Evolutionary conservation across 352 stramenopile genomes (phyloP).

Genomic region (Phytophthora ramorum): DNA sequence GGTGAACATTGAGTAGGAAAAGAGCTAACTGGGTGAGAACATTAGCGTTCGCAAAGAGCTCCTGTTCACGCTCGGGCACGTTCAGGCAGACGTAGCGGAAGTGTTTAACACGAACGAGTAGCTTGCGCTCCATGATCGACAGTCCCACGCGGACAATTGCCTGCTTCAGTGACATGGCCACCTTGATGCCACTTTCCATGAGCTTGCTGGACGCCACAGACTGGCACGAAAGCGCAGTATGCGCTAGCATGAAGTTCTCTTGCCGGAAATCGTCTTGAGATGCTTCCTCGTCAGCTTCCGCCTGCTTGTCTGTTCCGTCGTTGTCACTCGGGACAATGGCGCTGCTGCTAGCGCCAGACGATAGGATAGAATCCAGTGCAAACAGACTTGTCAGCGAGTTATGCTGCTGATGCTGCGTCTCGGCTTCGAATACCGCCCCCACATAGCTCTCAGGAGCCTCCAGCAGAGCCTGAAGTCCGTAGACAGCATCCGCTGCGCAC

Average conservation of each 20-base stretch:
- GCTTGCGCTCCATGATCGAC: slow-evolving; percentile 95
- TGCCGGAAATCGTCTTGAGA: slow-evolving; percentile 70
- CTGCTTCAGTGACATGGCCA: slow-evolving; percentile 96
- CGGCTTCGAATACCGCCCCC: slow-evolving; percentile 62
- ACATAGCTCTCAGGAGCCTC: slow-evolving; percentile 88
- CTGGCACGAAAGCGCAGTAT: slow-evolving; percentile 73
- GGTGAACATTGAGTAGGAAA: slow-evolving; percentile 96
- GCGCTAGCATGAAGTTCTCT: slow-evolving; percentile 83
- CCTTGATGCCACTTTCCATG: slow-evolving; percentile 94
- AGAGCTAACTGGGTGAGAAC: slow-evolving; percentile 94
- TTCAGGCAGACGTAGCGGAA: slow-evolving; percentile 97
- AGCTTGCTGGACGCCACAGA: slow-evolving; percentile 74
- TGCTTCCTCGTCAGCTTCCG: slow-evolving; percentile 26
- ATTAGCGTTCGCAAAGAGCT: slow-evolving; percentile 94
- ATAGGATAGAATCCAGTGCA: slow-evolving; percentile 34
- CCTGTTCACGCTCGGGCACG: slow-evolving; percentile 79
- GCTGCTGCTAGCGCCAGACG: slow-evolving; percentile 6
- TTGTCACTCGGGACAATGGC: slow-evolving; percentile 7
- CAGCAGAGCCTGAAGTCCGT: slow-evolving; percentile 94
- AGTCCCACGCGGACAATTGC: slow-evolving; percentile 94
- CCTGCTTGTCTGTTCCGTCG: slow-evolving; percentile 32
- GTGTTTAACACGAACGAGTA: slow-evolving; percentile 95
- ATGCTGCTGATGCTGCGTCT: slow-evolving; percentile 65
- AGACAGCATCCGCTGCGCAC: slow-evolving; percentile 95
- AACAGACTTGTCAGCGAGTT: slow-evolving; percentile 54